Percentiles rank a stretch among this genome's conserved stretches.
phyloP scores from a whole-genome alignment of 345 rosid genomes.

The Corchorus capsularis region DNA sequence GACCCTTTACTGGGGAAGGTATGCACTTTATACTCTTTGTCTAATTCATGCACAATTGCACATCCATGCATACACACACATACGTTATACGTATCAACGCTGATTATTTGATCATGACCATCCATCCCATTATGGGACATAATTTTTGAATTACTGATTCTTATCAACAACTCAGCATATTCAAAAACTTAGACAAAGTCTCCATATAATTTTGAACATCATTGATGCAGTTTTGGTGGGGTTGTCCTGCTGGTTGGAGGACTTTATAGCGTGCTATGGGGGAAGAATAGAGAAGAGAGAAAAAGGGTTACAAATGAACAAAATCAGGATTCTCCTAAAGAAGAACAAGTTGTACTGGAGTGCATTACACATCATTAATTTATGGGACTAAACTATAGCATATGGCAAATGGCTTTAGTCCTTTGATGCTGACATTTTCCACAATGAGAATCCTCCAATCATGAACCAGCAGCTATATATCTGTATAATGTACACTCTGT shows the following conservation, averaged over 20 bases:
- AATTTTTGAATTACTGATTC: not conserved
- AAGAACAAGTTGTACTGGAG: slow-evolving; percentile 37
- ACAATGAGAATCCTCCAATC: not conserved
- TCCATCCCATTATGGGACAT: not conserved
- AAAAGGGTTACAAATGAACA: slow-evolving; percentile 27
- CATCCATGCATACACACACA: not conserved
- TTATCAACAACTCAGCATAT: not conserved
- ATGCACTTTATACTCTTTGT: not conserved
- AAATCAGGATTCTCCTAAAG: slow-evolving; percentile 30
- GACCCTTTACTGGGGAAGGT: slow-evolving; percentile 77
- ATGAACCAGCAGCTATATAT: not conserved
- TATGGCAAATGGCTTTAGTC: not conserved
- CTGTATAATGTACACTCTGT: not conserved
- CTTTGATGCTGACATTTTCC: slow-evolving; percentile 1
- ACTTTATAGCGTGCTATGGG: slow-evolving; percentile 82
- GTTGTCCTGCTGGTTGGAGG: slow-evolving; percentile 73
- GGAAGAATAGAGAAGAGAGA: slow-evolving; percentile 61
- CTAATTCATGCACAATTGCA: no score
- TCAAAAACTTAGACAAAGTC: not conserved
- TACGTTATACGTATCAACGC: not conserved
- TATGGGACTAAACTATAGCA: slow-evolving; percentile 10
- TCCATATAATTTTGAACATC: not conserved
- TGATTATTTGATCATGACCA: not conserved
- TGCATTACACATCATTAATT: slow-evolving; percentile 30
- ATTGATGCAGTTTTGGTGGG: slow-evolving; percentile 61